Evolutionary conservation across 2,329 filamentous ascomycete genomes (phyloP).

Genomic region (Helminthosporium solani): DNA sequence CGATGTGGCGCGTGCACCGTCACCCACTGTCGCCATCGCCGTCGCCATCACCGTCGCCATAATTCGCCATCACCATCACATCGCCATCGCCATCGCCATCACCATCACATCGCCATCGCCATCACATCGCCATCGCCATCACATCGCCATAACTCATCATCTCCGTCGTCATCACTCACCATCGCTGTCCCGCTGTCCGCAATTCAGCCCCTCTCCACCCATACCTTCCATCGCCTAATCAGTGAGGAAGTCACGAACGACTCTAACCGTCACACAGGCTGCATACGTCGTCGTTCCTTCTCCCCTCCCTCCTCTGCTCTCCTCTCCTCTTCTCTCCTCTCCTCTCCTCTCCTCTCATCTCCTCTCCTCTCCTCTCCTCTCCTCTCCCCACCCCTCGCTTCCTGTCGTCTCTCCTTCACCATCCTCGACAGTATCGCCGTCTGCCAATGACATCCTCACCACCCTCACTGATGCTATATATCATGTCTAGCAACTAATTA

Average conservation of each 20-base stretch:
- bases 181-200: not conserved
- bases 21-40: not conserved
- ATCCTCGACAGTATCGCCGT: not conserved
- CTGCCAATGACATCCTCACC: slow-evolving; percentile 9
- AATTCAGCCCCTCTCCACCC: not conserved
- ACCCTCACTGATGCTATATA: slow-evolving; percentile 3
- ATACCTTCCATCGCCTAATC: slow-evolving; percentile 10
- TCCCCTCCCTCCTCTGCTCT: not conserved
- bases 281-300: not conserved
- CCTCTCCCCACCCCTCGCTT: not conserved
- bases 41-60: not conserved
- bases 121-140: too few species aligned
- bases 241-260: slow-evolving; percentile 4
- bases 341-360: not conserved
- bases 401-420: not conserved
- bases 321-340: not conserved
- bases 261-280: not conserved
- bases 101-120: not conserved
- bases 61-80: not conserved
- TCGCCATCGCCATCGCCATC: not conserved
- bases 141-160: too few species aligned
- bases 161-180: too few species aligned
- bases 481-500: slow-evolving; percentile 16
- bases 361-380: not conserved
- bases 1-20: slow-evolving; percentile 1